Evolutionary conservation across 768 basidiomycete species (phyloP), one percentile per base, ranked within the genome.

Genomic region (Phlegmacium glaucopus): DNA sequence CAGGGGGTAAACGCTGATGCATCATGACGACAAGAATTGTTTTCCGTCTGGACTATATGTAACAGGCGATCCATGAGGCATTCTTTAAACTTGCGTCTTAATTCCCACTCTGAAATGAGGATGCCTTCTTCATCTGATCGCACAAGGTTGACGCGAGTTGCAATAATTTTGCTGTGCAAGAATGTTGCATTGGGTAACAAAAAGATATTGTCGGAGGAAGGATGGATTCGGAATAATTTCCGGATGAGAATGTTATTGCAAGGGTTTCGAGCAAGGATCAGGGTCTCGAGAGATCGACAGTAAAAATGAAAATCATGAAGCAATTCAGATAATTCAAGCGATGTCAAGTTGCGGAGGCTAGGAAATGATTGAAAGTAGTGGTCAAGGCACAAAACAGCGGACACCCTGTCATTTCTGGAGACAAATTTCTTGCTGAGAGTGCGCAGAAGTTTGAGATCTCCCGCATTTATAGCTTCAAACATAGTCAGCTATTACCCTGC

Each of bases 381-480:
- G 51, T 78, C 72, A 12, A 76, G 56, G 47, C 76, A 76, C 9
- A 79, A 60, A 0, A 76, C 50, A 9, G 73, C 69, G 0, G 72
- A 13, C 60, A 51, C 9, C 29, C 11, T 15, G 64, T 65, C 6
- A 52, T 52, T 27, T 29, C 45, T 11, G 26, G 12, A 26, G 51
- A 48, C 51, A 48, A 77, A 75, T 12, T 43, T 45, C 8, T 18
- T 15, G 1, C 62, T 69, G 3, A 80, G 58, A 8, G 49, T 35
- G 4, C 56, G 48, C 8, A 81, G 65, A 6, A 53, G 38, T 2
- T 13, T 32, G 1, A 52, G 26, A 41, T 74, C 64, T 6, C 49
- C 49, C 1, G 51, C 34, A 7, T 42, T 22, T 16, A 48, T 50
- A 29, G 42, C 41, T 47, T 46, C 47, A 39, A 67, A 61, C 57